A percentile compares a stretch with the other conserved stretches of the same genome.
These are phyloP conservation scores for Albatrellus sp. DNA, from an alignment of 1,284 basidiomycete genomes.

Conservation along the genomic window DNA sequence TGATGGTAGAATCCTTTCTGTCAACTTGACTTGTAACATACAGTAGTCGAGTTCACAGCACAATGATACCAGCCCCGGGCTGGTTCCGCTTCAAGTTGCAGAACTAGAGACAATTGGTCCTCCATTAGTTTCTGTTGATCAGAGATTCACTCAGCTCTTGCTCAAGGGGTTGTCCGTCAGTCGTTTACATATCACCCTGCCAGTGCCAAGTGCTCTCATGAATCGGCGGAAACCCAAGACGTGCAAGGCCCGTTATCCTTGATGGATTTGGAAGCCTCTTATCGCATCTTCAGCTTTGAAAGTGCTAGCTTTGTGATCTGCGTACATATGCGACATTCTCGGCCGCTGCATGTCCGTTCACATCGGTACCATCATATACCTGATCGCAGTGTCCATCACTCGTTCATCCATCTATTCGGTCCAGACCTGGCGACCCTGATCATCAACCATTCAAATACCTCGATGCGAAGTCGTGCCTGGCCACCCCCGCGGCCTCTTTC, in stretches of 20 bases:
- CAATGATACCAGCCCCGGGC: too few relatives aligned
- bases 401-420: constrained; percentile 32
- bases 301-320: constrained; percentile 30
- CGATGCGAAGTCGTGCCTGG: constrained; percentile 44
- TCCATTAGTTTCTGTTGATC: too few relatives aligned
- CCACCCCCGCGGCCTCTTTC: constrained; percentile 34
- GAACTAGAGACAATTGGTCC: too few relatives aligned
- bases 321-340: constrained; percentile 36
- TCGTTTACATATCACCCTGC: too few relatives aligned
- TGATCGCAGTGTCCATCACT: constrained; percentile 34
- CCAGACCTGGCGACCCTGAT: constrained; percentile 31
- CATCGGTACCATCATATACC: constrained; percentile 34
- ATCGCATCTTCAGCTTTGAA: constrained; percentile 37
- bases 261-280: constrained; percentile 37
- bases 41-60: too few relatives aligned
- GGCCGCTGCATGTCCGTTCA: constrained; percentile 37
- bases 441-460: constrained; percentile 30
- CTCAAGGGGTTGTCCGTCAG: too few relatives aligned
- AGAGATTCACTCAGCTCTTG: too few relatives aligned
- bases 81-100: too few relatives aligned
- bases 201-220: background rate
- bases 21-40: too few relatives aligned
- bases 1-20: too few relatives aligned
- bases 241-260: constrained; percentile 34
- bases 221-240: constrained; percentile 15